Conservation (phyloP, 2,329 filamentous ascomycete genomes). For the Calonectria pteridis region DNA sequence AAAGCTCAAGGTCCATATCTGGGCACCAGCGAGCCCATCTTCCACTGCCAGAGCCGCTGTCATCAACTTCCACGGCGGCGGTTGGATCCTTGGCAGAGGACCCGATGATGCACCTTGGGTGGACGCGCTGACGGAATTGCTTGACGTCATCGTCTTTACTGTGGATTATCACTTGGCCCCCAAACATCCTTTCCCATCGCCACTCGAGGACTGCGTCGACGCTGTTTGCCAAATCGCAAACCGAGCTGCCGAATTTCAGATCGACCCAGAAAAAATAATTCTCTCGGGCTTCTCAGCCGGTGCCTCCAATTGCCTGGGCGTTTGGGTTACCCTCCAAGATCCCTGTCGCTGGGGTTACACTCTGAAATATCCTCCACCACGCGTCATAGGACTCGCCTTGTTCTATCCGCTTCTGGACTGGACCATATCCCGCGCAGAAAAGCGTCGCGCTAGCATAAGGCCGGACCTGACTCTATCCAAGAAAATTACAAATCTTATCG, state of each 20-base stretch:
- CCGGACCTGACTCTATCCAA: not conserved
- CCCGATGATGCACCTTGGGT: not conserved
- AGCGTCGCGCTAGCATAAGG: not conserved
- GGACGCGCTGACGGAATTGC: not conserved
- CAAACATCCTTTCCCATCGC: not conserved
- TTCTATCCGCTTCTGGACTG: not conserved
- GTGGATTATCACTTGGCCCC: not conserved
- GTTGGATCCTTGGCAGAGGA: not conserved
- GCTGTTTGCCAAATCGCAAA: not conserved
- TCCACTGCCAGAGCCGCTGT: not conserved
- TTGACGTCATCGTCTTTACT: conserved; percentile 6
- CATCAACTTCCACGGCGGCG: not conserved
- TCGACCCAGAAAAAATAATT: not conserved
- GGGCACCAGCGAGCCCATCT: not conserved
- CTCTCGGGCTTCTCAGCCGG: not conserved
- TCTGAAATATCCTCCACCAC: not conserved
- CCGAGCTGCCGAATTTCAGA: not conserved
- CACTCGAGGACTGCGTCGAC: not conserved
- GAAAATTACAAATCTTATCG: not conserved
- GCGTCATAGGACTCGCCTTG: not conserved
- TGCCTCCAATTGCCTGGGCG: not conserved
- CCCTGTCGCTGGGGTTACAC: not conserved
- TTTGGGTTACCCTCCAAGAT: not conserved
- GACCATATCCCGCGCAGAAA: not conserved
- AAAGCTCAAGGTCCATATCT: not conserved